These are phyloP conservation scores for Phyllosticta capitalensis DNA, from an alignment of 2,329 filamentous ascomycete species.

Conservation along the genomic window DNA sequence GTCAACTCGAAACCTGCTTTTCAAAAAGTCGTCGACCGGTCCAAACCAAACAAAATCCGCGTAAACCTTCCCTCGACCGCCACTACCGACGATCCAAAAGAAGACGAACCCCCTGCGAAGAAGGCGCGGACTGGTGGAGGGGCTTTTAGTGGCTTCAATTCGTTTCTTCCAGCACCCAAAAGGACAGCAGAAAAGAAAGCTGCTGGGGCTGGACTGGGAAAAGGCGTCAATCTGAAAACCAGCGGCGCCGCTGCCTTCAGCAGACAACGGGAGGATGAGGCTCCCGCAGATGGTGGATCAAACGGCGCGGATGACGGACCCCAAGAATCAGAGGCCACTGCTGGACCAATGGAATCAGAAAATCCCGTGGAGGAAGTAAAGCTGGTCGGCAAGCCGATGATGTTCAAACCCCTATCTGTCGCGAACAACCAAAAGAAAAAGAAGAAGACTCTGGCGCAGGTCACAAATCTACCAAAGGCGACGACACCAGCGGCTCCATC, in stretches of 20 bases:
- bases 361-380: constrained; percentile 50
- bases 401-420: constrained; percentile 85
- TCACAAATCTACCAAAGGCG: background rate
- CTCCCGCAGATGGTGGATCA: constrained; percentile 23
- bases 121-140: constrained; percentile 55
- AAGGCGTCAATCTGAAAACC: constrained; percentile 68
- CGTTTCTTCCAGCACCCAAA: constrained; percentile 79
- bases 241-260: constrained; percentile 75
- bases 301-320: constrained; percentile 16
- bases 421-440: constrained; percentile 65
- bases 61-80: constrained; percentile 59
- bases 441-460: constrained; percentile 29
- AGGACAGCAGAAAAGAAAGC: constrained; percentile 30
- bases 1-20: constrained; percentile 52
- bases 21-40: constrained; percentile 71
- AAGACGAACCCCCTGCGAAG: constrained; percentile 56
- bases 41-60: constrained; percentile 74
- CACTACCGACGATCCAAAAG: constrained; percentile 15
- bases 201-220: constrained; percentile 33
- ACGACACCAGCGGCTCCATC: background rate
- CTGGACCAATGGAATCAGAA: constrained; percentile 42
- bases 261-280: constrained; percentile 42
- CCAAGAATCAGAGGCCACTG: background rate
- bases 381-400: constrained; percentile 66
- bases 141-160: constrained; percentile 72